Conservation (phyloP, 164 flowering plant genomes). For the Vitis labrusca region DNA sequence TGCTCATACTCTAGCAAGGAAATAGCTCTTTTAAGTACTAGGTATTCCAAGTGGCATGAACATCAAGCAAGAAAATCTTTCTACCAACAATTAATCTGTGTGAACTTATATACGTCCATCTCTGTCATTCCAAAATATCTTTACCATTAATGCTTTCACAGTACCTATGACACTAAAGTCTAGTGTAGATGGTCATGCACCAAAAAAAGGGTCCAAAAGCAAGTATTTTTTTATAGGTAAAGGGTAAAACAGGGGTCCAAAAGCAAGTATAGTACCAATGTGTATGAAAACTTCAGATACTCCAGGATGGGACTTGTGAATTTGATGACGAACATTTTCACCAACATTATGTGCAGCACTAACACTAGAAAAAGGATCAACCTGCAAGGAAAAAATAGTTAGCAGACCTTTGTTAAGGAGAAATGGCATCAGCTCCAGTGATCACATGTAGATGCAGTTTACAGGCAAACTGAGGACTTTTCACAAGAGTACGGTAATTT, state of each 20-base stretch:
- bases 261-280: constrained; percentile 54
- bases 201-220: neutral
- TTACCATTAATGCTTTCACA: too few relatives aligned
- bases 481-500: too few relatives aligned
- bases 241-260: neutral
- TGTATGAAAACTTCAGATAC: constrained; percentile 94
- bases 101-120: too few relatives aligned
- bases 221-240: neutral
- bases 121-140: too few relatives aligned
- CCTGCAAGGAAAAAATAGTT: constrained; percentile 46
- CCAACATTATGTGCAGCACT: constrained; percentile 90
- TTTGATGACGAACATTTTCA: constrained; percentile 70
- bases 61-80: too few relatives aligned
- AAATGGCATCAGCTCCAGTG: neutral
- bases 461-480: neutral
- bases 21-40: too few relatives aligned
- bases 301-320: constrained; percentile 65
- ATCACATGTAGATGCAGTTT: neutral
- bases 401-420: neutral
- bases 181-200: too few relatives aligned
- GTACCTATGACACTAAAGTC: too few relatives aligned
- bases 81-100: too few relatives aligned
- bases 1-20: too few relatives aligned
- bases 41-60: too few relatives aligned
- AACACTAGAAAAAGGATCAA: constrained; percentile 90